Evolutionary conservation across 169 alveolate species (phyloP), one percentile per base, ranked within the genome.

Genomic region (Plasmodium ovale): DNA sequence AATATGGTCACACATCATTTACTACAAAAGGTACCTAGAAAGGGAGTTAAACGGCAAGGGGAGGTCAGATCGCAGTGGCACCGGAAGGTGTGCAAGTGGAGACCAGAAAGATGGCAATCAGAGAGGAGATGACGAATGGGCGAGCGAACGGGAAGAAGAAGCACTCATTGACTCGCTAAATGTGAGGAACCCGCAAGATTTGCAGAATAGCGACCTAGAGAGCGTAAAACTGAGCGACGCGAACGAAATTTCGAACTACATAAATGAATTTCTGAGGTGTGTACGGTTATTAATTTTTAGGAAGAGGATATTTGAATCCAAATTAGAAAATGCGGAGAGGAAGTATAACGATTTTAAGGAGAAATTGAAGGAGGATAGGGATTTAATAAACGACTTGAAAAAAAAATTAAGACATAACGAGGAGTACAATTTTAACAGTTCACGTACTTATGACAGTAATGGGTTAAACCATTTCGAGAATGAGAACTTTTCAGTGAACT

Each of bases 321-420:
- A 79, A 29, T 47, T 79, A 54, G 89, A 79, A 65, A 79, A 37
- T 16, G 82, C 79, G 10, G 89, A 79, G 58, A 64, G 14, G 65
- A 79, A 65, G 19, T 79, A 79, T 42, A 65, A 62, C 47, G 47
- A 16, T 42, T 79, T 79, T 79, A 79, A 79, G 14, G 89, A 79
- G 14, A 79, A 79, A 47, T 56, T 79, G 10, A 79, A 79, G 42
- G 82, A 79, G 53, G 89, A 79, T 12, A 79, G 70, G 44, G 89
- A 79, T 33, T 19, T 79, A 39, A 79, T 79, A 47, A 65, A 44
- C 27, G 89, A 79, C 19, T 79, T 79, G 65, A 79, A 79, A 39
- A 64, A 79, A 37, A 79, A 69, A 69, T 58, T 79, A 51, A 79
- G 89, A 65, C 72, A 79, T 51, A 79, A 67, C 16, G 84, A 79